phyloP scores from a whole-genome alignment of 495 filamentous ascomycete genomes.

The Echria macrotheca region DNA sequence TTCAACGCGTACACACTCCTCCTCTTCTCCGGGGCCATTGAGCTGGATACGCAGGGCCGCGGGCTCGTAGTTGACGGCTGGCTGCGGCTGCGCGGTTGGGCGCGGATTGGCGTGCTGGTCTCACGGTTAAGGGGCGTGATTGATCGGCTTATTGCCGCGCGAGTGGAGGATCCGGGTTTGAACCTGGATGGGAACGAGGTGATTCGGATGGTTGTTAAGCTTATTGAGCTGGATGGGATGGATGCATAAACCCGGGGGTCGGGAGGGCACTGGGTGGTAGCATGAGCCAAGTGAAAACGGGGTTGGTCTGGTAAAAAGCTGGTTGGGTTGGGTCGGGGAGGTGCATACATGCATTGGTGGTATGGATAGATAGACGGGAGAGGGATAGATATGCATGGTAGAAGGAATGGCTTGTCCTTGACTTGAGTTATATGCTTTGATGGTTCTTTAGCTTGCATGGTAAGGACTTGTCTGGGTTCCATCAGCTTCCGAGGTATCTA shows the following conservation, averaged over 20 bases:
- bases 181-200: constrained; percentile 58
- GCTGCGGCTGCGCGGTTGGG: constrained; percentile 88
- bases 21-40: constrained; percentile 81
- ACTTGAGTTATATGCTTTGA: too few relatives aligned
- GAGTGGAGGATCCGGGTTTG: constrained; percentile 68
- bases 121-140: constrained; percentile 78
- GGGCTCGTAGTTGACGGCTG: constrained; percentile 91
- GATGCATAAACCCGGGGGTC: constrained; percentile 43
- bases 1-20: constrained; percentile 88
- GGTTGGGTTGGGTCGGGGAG: too few relatives aligned
- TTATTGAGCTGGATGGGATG: constrained; percentile 84
- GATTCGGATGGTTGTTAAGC: constrained; percentile 65
- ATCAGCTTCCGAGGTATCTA: too few relatives aligned
- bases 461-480: too few relatives aligned
- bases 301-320: too few relatives aligned
- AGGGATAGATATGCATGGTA: too few relatives aligned
- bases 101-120: constrained; percentile 85
- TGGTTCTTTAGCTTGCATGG: too few relatives aligned
- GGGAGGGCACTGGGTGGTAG: too few relatives aligned
- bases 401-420: too few relatives aligned
- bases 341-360: too few relatives aligned
- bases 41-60: constrained; percentile 79
- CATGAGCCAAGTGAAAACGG: too few relatives aligned
- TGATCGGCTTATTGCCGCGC: constrained; percentile 70
- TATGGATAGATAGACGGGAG: too few relatives aligned